Base-by-base conservation (phyloP, 805 yeast genomes). In the Saturnispora kantuleensis region DNA sequence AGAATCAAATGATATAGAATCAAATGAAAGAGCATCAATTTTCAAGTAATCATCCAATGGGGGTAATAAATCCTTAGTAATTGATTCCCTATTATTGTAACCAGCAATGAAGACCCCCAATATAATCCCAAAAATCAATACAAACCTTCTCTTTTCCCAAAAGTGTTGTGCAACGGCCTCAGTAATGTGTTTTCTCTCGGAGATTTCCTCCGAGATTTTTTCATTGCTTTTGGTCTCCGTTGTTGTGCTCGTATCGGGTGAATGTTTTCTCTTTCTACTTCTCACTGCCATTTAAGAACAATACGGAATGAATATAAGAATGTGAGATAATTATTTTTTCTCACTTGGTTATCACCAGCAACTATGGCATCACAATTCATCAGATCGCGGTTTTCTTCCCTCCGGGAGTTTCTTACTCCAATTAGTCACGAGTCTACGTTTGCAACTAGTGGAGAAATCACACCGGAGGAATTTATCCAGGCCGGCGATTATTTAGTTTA, bases 351-450 rank as follows among this genome's bases (percentile, higher is more conserved):
- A 31, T 16, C 18, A 31, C 18, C 21, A 8, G 17, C 21, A 12
- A 31, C 31, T 15, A 60, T 59, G 64, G 57, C 61, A 4, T 47
- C 59, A 8, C 50, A 54, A 33, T 60, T 51, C 38, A 53, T 85
- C 31, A 76, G 95, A 58, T 84, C 95, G 32, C 81, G 84, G 17
- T 65, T 88, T 49, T 81, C 93, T 47, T 81, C 88, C 8, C 73
- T 89, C 67, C 74, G 97, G 53, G 98, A 93, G 62, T 90, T 89
- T 57, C 68, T 93, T 45, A 90, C 98, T 2, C 98, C 98, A 1
- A 80, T 90, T 2, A 74, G 81, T 37, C 86, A 89, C 62, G 75
- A 69, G n/a, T 88, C 97, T 21, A 86, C 93, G 13, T 93, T 88
- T 66, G 70, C 78, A 45, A 65, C 72, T 40, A 84, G 96, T 0